phyloP scores from a whole-genome alignment of 164 flowering plant genomes.

The Echeveria elegans region DNA sequence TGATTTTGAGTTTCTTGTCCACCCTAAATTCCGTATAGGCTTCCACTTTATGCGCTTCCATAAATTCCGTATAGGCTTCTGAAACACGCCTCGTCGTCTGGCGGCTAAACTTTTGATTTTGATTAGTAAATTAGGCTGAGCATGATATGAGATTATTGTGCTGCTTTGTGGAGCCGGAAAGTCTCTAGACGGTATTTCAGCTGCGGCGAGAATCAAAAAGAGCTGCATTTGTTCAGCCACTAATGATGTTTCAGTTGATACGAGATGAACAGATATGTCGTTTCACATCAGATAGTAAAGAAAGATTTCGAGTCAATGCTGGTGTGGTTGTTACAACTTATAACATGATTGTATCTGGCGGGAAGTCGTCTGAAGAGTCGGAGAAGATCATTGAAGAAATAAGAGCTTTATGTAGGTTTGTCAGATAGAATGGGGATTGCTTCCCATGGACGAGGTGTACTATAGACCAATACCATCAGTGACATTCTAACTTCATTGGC shows the following conservation, averaged over 20 bases:
- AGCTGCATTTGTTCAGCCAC: conserved; percentile 99
- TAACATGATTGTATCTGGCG: conserved; percentile 99
- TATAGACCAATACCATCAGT: neutral
- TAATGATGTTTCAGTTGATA: conserved; percentile 98
- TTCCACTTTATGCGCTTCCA: too few relatives aligned
- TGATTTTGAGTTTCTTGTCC: too few relatives aligned
- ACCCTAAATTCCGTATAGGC: too few relatives aligned
- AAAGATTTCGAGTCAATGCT: conserved; percentile 90
- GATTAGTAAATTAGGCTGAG: conserved; percentile 52
- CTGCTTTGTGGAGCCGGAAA: conserved; percentile 99
- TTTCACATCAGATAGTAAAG: conserved; percentile 97
- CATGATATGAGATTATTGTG: conserved; percentile 97
- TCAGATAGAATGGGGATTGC: conserved; percentile 98
- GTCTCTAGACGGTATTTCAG: conserved; percentile 97
- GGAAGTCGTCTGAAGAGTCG: conserved; percentile 96
- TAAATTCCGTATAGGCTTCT: too few relatives aligned
- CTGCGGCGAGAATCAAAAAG: conserved; percentile 79
- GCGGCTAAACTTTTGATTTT: too few relatives aligned
- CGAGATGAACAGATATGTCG: conserved; percentile 88
- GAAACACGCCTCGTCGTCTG: too few relatives aligned
- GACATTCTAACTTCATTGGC: neutral
- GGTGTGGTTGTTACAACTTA: conserved; percentile 98
- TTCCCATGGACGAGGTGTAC: conserved; percentile 96
- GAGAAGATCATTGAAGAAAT: conserved; percentile 98
- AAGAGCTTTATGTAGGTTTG: too few relatives aligned